These are phyloP conservation scores for Boletus sp. DNA, from an alignment of 1,284 basidiomycete genomes.

Conservation along the genomic window DNA sequence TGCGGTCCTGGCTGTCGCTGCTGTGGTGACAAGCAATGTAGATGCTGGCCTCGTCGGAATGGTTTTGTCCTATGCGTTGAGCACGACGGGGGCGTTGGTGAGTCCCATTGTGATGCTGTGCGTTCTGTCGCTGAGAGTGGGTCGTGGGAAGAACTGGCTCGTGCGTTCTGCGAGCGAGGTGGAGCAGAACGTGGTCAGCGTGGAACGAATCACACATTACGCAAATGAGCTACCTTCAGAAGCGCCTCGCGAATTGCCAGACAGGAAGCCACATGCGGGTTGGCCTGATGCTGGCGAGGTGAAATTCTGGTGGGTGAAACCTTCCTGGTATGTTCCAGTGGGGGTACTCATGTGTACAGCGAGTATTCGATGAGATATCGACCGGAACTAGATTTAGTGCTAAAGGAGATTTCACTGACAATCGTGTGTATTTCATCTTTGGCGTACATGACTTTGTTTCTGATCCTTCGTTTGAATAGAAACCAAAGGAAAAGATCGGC, in stretches of 20 bases:
- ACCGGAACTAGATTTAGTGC: constrained; percentile 71
- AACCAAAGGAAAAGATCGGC: constrained; percentile 80
- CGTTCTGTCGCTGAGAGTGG: constrained; percentile 5
- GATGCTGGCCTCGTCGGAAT: constrained; percentile 92
- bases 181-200: constrained; percentile 91
- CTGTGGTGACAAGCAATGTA: constrained; percentile 68
- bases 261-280: constrained; percentile 49
- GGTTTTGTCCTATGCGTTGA: constrained; percentile 83
- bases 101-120: constrained; percentile 16
- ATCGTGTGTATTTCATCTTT: constrained; percentile 42
- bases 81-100: constrained; percentile 71
- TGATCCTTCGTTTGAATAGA: constrained; percentile 33
- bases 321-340: background rate
- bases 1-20: constrained; percentile 64
- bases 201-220: constrained; percentile 74
- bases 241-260: constrained; percentile 70
- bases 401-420: constrained; percentile 69
- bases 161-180: constrained; percentile 88
- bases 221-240: constrained; percentile 69
- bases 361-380: constrained; percentile 83
- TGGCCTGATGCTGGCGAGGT: constrained; percentile 83
- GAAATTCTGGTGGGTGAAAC: constrained; percentile 58
- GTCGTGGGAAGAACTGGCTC: constrained; percentile 70
- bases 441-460: constrained; percentile 19
- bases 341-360: constrained; percentile 32